Conservation (phyloP, 2,329 filamentous ascomycete species). For the Fusarium phyllophilum region DNA sequence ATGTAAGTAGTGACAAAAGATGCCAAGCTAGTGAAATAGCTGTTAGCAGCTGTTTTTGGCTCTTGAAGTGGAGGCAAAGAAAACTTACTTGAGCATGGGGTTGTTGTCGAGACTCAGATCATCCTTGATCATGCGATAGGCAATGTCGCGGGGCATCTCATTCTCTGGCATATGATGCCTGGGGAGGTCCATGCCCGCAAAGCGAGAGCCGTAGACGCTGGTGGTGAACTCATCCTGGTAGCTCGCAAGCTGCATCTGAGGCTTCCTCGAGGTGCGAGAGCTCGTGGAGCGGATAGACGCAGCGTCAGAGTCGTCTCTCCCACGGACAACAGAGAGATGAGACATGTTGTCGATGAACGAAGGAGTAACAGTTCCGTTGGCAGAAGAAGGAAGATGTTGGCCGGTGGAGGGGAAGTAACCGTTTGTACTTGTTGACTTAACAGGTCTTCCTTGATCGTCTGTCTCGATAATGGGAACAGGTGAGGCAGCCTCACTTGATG, state of each 20-base stretch:
- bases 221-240: conserved; percentile 72
- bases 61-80: not conserved
- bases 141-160: conserved; percentile 91
- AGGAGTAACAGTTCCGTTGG: conserved; percentile 32
- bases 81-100: conserved; percentile 79
- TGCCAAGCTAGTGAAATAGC: conserved; percentile 70
- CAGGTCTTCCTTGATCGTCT: conserved; percentile 44
- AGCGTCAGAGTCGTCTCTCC: conserved; percentile 49
- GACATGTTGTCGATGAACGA: conserved; percentile 56
- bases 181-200: conserved; percentile 83
- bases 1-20: conserved; percentile 97
- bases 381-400: conserved; percentile 43
- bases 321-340: conserved; percentile 58
- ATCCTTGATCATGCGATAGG: conserved; percentile 98
- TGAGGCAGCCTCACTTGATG: conserved; percentile 37
- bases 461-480: conserved; percentile 46
- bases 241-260: conserved; percentile 59
- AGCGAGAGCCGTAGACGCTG: conserved; percentile 88
- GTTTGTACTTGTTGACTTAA: conserved; percentile 45
- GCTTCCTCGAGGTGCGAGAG: conserved; percentile 38
- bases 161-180: conserved; percentile 85
- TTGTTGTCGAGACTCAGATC: conserved; percentile 92
- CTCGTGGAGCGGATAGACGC: conserved; percentile 40
- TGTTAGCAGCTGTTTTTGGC: conserved; percentile 6
- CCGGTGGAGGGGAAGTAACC: conserved; percentile 36